Evolutionary conservation across 257 asterid genomes (phyloP), one percentile per base, ranked within the genome.

Genomic region (Forsythia suspensa): DNA sequence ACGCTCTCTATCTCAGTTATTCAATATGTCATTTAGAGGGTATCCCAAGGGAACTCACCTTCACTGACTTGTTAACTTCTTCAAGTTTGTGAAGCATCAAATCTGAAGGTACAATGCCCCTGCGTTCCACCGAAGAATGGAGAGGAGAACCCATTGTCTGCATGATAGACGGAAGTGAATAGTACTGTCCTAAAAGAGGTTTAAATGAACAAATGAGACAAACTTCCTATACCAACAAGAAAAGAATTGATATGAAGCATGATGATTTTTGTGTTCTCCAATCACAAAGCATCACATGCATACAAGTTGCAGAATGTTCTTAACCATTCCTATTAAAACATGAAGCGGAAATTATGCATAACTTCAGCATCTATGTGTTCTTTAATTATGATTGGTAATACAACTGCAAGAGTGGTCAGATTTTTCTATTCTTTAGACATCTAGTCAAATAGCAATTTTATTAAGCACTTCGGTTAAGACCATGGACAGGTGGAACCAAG

Each of bases 31-130:
- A 44, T 44, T 52, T n/a, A 52, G 4, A 15, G 24, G 24, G 63
- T 16, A 52, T 52, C 63, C 18, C 52, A 5, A 11, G 16, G 75
- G 71, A 77, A 4, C 79, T 81, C 70, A 89, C 97, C 96, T 88
- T 89, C 78, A 86, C 88, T 10, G 97, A 91, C 77, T 84, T 88
- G 78, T 78, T 87, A 68, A 89, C 92, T 84, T 92, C 94, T 20
- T 90, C 96, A 29, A 92, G 94, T 82, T 88, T 92, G 83, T 86
- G 85, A 70, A 92, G 88, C 86, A 89, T 75, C 80, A 87, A 69
- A 73, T 86, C 92, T 55, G 90, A 68, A 42, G 96, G 88, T 75
- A 78, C 81, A 6, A 69, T 75, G 74, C 87, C 81, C 78, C 86
- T 85, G 80, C 85, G 82, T 75, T 83, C 92, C 81, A 36, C 51